Evolutionary conservation across 768 basidiomycete genomes (phyloP), one percentile per base, ranked within the genome.

Genomic region (Kockovaella imperatae): DNA sequence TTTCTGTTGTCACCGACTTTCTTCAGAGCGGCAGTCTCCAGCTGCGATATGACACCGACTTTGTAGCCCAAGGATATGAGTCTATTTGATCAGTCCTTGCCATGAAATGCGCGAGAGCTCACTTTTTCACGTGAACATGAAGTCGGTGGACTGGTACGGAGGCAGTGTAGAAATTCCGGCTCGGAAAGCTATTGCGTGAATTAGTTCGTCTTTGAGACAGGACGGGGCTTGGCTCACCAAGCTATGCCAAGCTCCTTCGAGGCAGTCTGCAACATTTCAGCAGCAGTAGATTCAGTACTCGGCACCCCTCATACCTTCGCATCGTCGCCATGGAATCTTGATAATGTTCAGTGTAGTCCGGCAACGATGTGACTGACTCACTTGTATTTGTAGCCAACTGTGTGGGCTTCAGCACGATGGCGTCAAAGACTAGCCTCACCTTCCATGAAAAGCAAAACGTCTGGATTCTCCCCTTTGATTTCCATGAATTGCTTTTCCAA

Each of bases 71-170:
- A 53, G 8, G 67, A 65, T 17, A 72, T 68, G 29, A 72, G 56
- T 45, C 64, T 71, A 39, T 42, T 23, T 18, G 42, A 20, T 44
- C 34, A 52, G 39, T 24, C 21, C 50, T 5, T 25, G 15, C 7
- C 35, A 29, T n/a, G n/a, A n/a, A n/a, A n/a, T n/a, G 17, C 3
- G 17, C 2, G 35, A 20, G 35, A 61, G 21, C 34, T 26, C 20
- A 68, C 69, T 71, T 71, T 35, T 71, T 71, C 42, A 69, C 67
- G 43, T 71, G 71, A n/a, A 72, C 70, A 40, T 62, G 53, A 3
- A 72, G 45, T 10, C 71, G 63, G 54, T 71, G 68, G 0, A 62
- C 61, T 0, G 71, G 71, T 13, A 72, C 71, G 0, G 68, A 70
- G 0, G 71, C 71, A 8, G 59, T 61, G 50, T 68, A 69, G 54